Base-by-base conservation (phyloP, 257 asterid species). In the Osmanthus fragrans region DNA sequence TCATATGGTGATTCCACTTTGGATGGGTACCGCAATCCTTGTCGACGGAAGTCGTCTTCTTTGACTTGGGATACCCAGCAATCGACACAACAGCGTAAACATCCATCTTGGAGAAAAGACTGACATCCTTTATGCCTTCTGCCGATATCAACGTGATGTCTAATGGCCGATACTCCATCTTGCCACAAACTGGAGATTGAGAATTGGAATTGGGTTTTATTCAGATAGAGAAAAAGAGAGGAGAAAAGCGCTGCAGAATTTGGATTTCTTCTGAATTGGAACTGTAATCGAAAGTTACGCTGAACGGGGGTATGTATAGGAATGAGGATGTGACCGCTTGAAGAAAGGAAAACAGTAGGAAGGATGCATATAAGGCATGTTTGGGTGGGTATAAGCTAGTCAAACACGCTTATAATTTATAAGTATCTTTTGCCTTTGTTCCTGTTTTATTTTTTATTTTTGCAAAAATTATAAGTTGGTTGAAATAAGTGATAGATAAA, bases 1-100 rank as follows among this genome's bases (percentile, higher is more conserved):
- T 89, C 90, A 88, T 81, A n/a, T 80, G 82, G 70, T 79, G 84
- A 70, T 87, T 87, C 96, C 93, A 90, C 23, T 77, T 81, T 30
- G 96, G 93, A 9, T 10, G 36, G 37, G 88, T 72, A 30, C 93
- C 96, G 70, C 82, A 81, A 60, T 84, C 80, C 75, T 84, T 88
- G 82, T 88, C 88, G 25, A 84, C 80, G 77, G 49, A 74, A 21
- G 92, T 87, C 34, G 21, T 75, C 80, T 87, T 77, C 71, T 69
- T 82, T 0, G 87, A 88, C 37, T 80, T 81, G 12, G 89, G 89
- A 75, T 83, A 86, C 7, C 93, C 92, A 54, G 86, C 83, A 76
- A 90, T 63, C 3, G 87, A 84, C 2, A 88, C 86, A 67, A 80
- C 84, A 15, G 78, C 89, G 82, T 88, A 90, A 56, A 90, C 86